Percentiles rank a stretch among this genome's conserved stretches.
Evolutionary conservation across 108 stramenopile genomes (phyloP).

Genomic region (Cyclotella choctawhatcheeana): DNA sequence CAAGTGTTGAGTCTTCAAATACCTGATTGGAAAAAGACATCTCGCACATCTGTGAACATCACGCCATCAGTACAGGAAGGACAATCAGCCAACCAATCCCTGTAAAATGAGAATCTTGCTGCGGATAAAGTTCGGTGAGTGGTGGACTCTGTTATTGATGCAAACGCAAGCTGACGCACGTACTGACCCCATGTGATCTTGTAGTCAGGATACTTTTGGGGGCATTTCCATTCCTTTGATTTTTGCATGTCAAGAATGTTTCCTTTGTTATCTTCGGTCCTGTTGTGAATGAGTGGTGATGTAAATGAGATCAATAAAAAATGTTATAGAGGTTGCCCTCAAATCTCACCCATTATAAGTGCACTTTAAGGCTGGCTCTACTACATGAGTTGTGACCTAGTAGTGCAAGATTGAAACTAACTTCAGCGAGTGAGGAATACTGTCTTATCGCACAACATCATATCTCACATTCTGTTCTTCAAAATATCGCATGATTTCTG

Average conservation of each 20-base stretch:
- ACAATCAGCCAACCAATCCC: constrained; percentile 72
- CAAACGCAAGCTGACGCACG: too few species aligned
- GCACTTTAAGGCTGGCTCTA: constrained; percentile 33
- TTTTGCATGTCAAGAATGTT: constrained; percentile 9
- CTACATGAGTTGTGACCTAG: constrained; percentile 1
- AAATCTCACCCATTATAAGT: constrained; percentile 29
- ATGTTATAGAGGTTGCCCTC: background rate
- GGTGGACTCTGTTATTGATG: too few species aligned
- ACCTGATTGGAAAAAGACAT: constrained; percentile 64
- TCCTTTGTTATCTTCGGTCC: background rate
- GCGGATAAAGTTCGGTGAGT: too few species aligned
- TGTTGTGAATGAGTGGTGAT: background rate
- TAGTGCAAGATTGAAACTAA: background rate
- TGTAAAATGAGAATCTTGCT: constrained; percentile 62
- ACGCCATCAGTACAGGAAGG: constrained; percentile 75
- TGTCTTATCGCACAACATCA: constrained; percentile 20
- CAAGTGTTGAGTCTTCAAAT: too few species aligned
- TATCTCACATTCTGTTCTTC: constrained; percentile 59
- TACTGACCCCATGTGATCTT: constrained; percentile 75
- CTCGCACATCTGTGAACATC: constrained; percentile 68
- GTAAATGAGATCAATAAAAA: background rate
- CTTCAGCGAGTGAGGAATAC: background rate
- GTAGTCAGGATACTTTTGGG: constrained; percentile 41
- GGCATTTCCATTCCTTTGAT: constrained; percentile 25
- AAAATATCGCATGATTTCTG: constrained; percentile 48